A percentile compares a stretch with the other conserved stretches of the same genome.
phyloP scores from a whole-genome alignment of 2,329 filamentous ascomycete genomes.

The Phyllosticta paracitricarpa region DNA sequence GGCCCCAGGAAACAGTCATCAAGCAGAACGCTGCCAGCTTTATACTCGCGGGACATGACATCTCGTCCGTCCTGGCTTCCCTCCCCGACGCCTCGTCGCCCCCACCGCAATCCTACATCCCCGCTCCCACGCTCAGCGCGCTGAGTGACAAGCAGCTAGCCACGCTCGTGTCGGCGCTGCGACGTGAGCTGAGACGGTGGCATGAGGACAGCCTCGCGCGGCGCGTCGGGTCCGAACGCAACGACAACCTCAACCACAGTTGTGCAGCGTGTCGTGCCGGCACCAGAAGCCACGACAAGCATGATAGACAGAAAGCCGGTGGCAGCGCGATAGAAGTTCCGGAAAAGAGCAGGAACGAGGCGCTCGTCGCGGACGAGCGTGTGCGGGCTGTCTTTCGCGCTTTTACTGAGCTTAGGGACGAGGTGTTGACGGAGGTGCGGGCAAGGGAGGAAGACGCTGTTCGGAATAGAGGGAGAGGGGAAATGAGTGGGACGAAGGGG shows the following conservation, averaged over 20 bases:
- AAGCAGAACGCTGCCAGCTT: conserved; percentile 5
- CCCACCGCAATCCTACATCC: background rate
- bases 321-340: background rate
- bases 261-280: background rate
- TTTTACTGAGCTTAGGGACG: conserved; percentile 8
- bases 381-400: conserved; percentile 4
- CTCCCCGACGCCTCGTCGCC: background rate
- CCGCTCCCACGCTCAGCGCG: background rate
- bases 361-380: conserved; percentile 1
- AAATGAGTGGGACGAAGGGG: background rate
- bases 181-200: conserved; percentile 6
- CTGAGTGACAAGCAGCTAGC: background rate
- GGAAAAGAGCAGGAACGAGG: background rate
- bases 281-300: background rate
- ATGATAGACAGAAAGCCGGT: background rate
- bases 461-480: background rate
- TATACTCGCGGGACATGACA: conserved; percentile 12
- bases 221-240: background rate
- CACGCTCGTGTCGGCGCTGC: background rate
- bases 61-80: background rate
- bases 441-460: background rate
- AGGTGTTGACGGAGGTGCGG: conserved; percentile 1
- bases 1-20: conserved; percentile 4
- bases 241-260: background rate
- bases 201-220: conserved; percentile 2